Base-by-base conservation (phyloP, 2,329 filamentous ascomycete species). In the Colletotrichum sansevieriae region DNA sequence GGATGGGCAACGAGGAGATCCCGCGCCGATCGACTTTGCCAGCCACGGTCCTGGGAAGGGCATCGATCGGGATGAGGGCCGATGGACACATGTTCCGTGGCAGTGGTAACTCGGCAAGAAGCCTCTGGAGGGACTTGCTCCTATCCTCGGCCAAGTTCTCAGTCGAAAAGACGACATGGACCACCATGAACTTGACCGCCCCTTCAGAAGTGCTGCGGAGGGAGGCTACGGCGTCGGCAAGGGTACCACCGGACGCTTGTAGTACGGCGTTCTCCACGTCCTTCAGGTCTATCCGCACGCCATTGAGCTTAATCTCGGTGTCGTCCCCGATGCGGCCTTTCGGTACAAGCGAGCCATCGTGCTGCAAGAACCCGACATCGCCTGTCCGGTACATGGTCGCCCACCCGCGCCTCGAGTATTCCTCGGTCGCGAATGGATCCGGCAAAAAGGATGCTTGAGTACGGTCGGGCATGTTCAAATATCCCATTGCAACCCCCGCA, bases 311-410 rank as follows among this genome's bases (percentile, higher is more conserved):
- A 70, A 76, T 71, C 61, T 83, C 78, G 44, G 78, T 76, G 73
- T 85, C 83, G 2, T 76, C 78, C 0, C 71, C 71, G 2, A 78
- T 74, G 3, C 84, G 78, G 1, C 82, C 80, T 4, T 79, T 67
- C 43, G 78, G 22, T 13, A 39, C 18, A 4, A 64, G 43, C 7
- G 29, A 7, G 1, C 62, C 55, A 13, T 64, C 62, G 43, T 7
- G n/a, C 4, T 20, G 41, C 13, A 58, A 33, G 15, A n/a, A 10
- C 13, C 62, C 54, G 3, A 7, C 41, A 6, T 64, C 62, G 12
- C 54, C 52, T 5, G 62, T 64, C 7, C 43, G 43, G 12, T 64
- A 35, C 10, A 59, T 2, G 1, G 15, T 20, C 6, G 5, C 51
- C 62, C 62, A 64, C 2, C 62, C 60, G 9, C 13, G 33, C 12